Conservation (phyloP, 2,329 filamentous ascomycete genomes). For the Fusarium sp. region DNA sequence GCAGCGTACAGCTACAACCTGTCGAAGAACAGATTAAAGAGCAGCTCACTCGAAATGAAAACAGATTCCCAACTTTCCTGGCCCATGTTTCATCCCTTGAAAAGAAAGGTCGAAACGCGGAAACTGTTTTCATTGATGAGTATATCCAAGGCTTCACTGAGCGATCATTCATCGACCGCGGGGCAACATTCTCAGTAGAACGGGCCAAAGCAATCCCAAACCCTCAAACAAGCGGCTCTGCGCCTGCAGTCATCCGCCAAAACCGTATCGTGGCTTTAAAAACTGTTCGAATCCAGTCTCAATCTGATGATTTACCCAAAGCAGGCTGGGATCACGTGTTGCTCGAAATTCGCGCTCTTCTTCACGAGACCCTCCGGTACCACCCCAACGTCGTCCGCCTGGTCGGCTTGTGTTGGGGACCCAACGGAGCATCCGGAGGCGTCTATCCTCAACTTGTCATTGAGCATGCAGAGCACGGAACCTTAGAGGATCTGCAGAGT, state of each 20-base stretch:
- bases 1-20: rapidly evolving
- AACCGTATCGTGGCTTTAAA: background rate
- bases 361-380: background rate
- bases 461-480: background rate
- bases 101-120: background rate
- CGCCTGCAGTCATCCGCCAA: background rate
- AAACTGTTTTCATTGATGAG: background rate
- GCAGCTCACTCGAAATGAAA: background rate
- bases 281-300: background rate
- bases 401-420: background rate
- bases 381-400: background rate
- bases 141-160: background rate
- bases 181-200: background rate
- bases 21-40: rapidly evolving
- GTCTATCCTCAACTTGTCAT: background rate
- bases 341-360: constrained; percentile 3
- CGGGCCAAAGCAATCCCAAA: background rate
- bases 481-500: background rate
- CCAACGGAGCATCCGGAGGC: background rate
- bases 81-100: background rate
- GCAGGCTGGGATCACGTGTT: constrained; percentile 2
- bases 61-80: background rate
- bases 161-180: background rate
- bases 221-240: background rate
- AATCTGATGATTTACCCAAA: background rate